Percentiles rank a stretch among this genome's conserved stretches.
These are phyloP conservation scores for Podila horticola DNA, from an alignment of 192 early-diverging fungal species.

Conservation along the genomic window DNA sequence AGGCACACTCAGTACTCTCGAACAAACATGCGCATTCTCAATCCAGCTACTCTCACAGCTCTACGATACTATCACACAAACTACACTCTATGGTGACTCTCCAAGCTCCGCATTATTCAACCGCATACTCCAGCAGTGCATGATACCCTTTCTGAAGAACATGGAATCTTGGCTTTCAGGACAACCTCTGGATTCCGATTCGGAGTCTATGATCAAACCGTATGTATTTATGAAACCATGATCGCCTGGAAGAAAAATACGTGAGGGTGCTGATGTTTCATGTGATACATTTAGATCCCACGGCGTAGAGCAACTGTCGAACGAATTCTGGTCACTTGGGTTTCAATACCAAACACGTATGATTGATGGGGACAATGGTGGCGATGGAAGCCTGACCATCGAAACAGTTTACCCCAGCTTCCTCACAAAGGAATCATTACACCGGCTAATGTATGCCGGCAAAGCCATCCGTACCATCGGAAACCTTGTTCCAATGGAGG, in stretches of 20 bases:
- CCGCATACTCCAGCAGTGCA: slow-evolving; percentile 23
- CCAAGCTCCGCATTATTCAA: slow-evolving; percentile 4
- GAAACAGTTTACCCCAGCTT: slow-evolving; percentile 23
- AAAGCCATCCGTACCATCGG: slow-evolving; percentile 39
- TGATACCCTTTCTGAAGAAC: slow-evolving; percentile 29
- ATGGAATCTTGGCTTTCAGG: slow-evolving; percentile 40
- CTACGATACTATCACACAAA: slow-evolving; percentile 8
- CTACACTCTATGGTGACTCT: slow-evolving; percentile 9
- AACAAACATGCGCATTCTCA: slow-evolving; percentile 12
- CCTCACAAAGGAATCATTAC: slow-evolving; percentile 2
- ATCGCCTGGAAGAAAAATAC: too few relatives aligned
- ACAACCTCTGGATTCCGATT: slow-evolving; percentile 15
- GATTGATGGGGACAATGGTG: background rate
- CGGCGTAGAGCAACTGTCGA: slow-evolving; percentile 16
- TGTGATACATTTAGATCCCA: background rate
- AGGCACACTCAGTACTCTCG: background rate
- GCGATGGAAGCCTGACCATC: background rate
- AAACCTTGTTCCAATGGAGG: slow-evolving; percentile 17
- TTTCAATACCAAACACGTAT: slow-evolving; percentile 16
- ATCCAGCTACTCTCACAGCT: slow-evolving; percentile 18
- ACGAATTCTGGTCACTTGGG: slow-evolving; percentile 35
- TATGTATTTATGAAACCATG: background rate
- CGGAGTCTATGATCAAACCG: slow-evolving; percentile 33
- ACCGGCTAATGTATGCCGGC: slow-evolving; percentile 27
- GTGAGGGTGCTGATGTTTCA: background rate